phyloP scores from a whole-genome alignment of 2,329 filamentous ascomycete species.

The Leptosphaerulina australis region DNA sequence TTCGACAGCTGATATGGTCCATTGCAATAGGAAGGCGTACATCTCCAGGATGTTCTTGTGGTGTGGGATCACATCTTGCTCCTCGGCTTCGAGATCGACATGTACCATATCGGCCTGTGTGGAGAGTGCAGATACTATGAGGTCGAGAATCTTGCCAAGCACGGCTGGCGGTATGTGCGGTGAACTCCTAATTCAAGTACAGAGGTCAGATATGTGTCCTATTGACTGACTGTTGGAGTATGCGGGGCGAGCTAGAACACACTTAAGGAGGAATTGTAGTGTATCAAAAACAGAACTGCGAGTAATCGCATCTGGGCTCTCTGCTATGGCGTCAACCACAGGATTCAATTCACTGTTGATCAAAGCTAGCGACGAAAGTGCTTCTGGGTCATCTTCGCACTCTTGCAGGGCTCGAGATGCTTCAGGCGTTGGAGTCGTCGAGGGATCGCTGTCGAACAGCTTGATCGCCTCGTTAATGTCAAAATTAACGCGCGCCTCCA shows the following conservation, averaged over 20 bases:
- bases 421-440: conserved; percentile 81
- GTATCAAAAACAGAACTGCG: conserved; percentile 85
- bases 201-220: conserved; percentile 61
- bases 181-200: conserved; percentile 75
- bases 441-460: conserved; percentile 92
- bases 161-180: conserved; percentile 78
- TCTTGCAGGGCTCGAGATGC: conserved; percentile 83
- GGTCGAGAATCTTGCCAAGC: conserved; percentile 90
- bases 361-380: conserved; percentile 72
- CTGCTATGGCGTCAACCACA: conserved; percentile 89
- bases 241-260: conserved; percentile 64
- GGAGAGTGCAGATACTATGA: conserved; percentile 83
- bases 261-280: conserved; percentile 96
- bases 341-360: conserved; percentile 88
- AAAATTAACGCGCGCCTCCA: conserved; percentile 74
- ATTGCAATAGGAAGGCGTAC: conserved; percentile 92
- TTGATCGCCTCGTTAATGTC: conserved; percentile 97
- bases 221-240: conserved; percentile 30
- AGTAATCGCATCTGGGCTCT: conserved; percentile 86
- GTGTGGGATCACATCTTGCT: conserved; percentile 76
- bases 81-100: conserved; percentile 86
- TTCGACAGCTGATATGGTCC: conserved; percentile 94
- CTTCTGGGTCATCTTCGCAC: conserved; percentile 89
- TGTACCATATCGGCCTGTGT: conserved; percentile 85
- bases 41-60: conserved; percentile 93